Conservation (phyloP, 495 filamentous ascomycete species). For the Podospora anserina region DNA sequence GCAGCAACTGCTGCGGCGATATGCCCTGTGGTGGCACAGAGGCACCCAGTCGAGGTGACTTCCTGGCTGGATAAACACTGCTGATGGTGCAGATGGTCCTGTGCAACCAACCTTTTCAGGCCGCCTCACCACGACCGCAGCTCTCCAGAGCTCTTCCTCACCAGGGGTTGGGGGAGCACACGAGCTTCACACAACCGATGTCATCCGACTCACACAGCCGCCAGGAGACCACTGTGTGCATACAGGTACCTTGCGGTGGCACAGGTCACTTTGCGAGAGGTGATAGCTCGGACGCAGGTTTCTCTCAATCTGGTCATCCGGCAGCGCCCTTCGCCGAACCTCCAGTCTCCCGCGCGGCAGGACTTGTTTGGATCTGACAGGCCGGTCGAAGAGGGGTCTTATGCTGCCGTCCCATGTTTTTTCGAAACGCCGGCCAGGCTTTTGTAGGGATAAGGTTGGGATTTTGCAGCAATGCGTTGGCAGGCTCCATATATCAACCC, state of each 20-base stretch:
- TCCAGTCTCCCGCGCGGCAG: background rate
- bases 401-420: background rate
- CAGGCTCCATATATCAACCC: slow-evolving; percentile 1
- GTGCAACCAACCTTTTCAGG: background rate
- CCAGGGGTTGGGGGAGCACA: background rate
- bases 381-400: background rate
- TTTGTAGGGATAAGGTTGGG: background rate
- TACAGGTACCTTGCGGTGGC: background rate
- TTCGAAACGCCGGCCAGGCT: background rate
- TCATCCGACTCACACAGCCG: slow-evolving; percentile 2
- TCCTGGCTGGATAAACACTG: background rate
- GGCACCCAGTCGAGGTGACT: background rate
- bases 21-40: background rate
- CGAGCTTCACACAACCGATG: slow-evolving; percentile 2
- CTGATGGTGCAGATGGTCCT: background rate
- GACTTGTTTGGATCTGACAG: background rate
- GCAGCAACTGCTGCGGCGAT: background rate
- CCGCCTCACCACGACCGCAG: background rate
- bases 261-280: background rate
- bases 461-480: background rate
- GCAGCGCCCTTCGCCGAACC: background rate
- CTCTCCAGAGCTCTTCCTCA: background rate
- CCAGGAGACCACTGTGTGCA: background rate
- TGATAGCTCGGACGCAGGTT: slow-evolving; percentile 5
- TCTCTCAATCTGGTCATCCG: slow-evolving; percentile 8